Conservation (phyloP, 2,329 filamentous ascomycete genomes). For the Aspergillus fischeri region DNA sequence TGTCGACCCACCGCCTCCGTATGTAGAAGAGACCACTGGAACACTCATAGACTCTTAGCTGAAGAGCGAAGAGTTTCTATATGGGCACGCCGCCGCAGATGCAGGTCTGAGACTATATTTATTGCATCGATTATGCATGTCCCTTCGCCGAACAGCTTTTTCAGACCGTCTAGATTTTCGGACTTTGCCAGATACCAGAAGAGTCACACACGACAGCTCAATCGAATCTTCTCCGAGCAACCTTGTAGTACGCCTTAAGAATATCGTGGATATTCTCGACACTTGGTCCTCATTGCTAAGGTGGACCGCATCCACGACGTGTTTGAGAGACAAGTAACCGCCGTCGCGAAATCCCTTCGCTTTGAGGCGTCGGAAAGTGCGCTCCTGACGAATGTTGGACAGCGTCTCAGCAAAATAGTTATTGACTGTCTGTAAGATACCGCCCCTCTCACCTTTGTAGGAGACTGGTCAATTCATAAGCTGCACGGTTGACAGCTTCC, state of each 20-base stretch:
- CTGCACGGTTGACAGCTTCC: not conserved
- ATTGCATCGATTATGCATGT: no score
- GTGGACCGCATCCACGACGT: slow-evolving; percentile 11
- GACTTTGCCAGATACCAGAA: no score
- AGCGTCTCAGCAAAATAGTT: slow-evolving; percentile 48
- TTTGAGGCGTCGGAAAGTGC: slow-evolving; percentile 7
- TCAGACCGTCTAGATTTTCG: no score
- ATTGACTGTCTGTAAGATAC: slow-evolving; percentile 48
- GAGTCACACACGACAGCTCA: no score
- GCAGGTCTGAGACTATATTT: no score
- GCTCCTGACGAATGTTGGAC: slow-evolving; percentile 13
- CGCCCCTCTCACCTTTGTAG: slow-evolving; percentile 46
- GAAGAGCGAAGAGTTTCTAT: no score
- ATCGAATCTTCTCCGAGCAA: slow-evolving; percentile 52
- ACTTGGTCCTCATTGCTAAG: slow-evolving; percentile 38
- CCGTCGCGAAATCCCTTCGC: not conserved
- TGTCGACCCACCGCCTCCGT: no score
- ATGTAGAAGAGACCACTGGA: no score
- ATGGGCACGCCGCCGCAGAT: no score
- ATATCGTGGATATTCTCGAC: slow-evolving; percentile 57
- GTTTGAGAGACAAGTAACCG: not conserved
- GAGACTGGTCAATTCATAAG: not conserved
- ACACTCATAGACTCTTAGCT: no score
- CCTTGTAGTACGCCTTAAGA: slow-evolving; percentile 58
- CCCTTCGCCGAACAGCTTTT: no score